Base-by-base conservation (phyloP, 176 grass and related monocot species). In the Eragrostis nindensis region DNA sequence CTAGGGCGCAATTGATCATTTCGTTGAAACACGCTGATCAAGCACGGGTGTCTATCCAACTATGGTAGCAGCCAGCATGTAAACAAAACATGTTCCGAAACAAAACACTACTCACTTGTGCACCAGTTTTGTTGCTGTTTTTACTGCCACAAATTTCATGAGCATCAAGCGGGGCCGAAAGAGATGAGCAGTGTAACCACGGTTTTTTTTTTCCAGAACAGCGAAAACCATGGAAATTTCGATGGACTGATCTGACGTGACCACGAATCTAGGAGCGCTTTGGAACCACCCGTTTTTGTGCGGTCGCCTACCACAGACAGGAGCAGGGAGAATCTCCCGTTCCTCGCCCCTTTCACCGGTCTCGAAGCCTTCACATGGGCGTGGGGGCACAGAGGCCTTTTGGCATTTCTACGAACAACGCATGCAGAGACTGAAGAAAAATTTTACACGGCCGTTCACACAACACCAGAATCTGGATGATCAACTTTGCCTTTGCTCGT, bases 351-450 rank as follows among this genome's bases (percentile, higher is more conserved):
- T 78, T 81, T 82, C 85, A 74, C 89, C 82, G 1, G 60, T 85
- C 79, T 81, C 87, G 76, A 84, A 38, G 75, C 80, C 5, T 2
- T 68, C 82, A 76, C 52, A 84, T 88, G 81, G 72, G 47, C 76
- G 62, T 80, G 59, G 75, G 12, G 2, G 49, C 10, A 3, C 38
- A 48, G 27, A 74, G 70, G 24, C 39, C 81, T 27, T 12, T n/a
- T 29, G 4, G 26, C 25, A 26, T 45, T 74, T 54, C 7, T 40
- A 68, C 39, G n/a, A n/a, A n/a, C 67, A n/a, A 53, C 19, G 7
- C 38, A 17, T 22, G 24, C 57, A 59, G 15, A 22, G 44, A 50
- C 18, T 52, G 4, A 5, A 11, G 59, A 29, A 4, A 36, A 36
- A n/a, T n/a, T n/a, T 25, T 16, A 5, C 57, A 43, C 21, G n/a